These are phyloP conservation scores for Aspergillus texensis DNA, from an alignment of 2,329 filamentous ascomycete species.

Conservation along the genomic window DNA sequence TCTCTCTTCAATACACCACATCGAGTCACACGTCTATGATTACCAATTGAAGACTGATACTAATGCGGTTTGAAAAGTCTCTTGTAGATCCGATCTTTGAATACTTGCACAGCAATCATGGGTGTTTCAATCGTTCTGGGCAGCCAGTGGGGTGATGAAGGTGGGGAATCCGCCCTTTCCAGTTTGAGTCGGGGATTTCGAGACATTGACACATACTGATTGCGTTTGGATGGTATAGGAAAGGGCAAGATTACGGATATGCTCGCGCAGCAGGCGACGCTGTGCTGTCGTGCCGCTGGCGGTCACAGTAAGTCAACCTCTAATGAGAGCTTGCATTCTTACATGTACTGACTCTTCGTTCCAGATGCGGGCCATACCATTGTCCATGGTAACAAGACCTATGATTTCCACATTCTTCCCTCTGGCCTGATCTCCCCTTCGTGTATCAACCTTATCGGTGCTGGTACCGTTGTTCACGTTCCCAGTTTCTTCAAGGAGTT, in stretches of 20 bases:
- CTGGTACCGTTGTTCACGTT: conserved; percentile 51
- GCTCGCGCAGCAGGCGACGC: conserved; percentile 46
- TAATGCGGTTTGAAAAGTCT: not conserved
- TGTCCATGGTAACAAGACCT: conserved; percentile 49
- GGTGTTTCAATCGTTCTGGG: conserved; percentile 49
- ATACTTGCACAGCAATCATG: conserved; percentile 25
- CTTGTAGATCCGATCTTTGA: not conserved
- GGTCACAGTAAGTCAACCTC: conserved; percentile 46
- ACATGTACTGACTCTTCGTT: conserved; percentile 1
- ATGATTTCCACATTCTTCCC: conserved; percentile 54
- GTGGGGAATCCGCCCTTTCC: conserved; percentile 22
- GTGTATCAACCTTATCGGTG: conserved; percentile 51
- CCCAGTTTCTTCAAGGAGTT: conserved; percentile 54
- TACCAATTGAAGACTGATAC: not conserved
- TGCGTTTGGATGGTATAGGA: conserved; percentile 29
- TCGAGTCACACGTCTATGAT: not conserved
- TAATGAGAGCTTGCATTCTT: not conserved
- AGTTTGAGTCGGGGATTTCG: not conserved
- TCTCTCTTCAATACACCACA: not conserved
- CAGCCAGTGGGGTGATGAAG: conserved; percentile 53
- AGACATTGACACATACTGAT: conserved; percentile 9
- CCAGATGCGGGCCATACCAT: conserved; percentile 52
- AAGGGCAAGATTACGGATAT: conserved; percentile 54
- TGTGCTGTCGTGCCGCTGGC: conserved; percentile 50
- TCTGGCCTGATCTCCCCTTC: conserved; percentile 48